Evolutionary conservation across 2,329 filamentous ascomycete genomes (phyloP).

Genomic region (Elsinoe arachidis): DNA sequence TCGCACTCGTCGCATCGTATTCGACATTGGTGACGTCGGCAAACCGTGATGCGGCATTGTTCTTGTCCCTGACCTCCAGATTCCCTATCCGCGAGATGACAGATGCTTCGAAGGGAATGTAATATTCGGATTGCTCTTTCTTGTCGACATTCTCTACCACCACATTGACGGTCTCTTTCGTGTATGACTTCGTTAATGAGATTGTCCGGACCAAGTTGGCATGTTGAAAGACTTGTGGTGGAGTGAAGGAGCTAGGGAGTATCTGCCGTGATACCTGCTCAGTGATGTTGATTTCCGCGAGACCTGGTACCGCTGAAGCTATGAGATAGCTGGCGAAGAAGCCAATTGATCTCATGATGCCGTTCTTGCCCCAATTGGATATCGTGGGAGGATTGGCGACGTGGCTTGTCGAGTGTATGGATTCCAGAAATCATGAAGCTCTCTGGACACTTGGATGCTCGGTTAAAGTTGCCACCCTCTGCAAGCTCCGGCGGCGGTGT

Average conservation of each 20-base stretch:
- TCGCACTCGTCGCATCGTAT: constrained; percentile 37
- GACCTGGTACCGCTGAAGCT: constrained; percentile 50
- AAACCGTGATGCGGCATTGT: constrained; percentile 62
- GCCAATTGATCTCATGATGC: constrained; percentile 33
- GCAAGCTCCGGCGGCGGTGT: constrained; percentile 11
- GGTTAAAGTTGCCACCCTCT: background rate
- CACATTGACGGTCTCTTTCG: constrained; percentile 86
- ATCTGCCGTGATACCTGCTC: constrained; percentile 46
- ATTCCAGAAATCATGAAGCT: constrained; percentile 1
- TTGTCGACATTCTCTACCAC: constrained; percentile 79
- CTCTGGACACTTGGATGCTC: constrained; percentile 11
- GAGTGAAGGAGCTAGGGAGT: constrained; percentile 56
- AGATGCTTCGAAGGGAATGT: constrained; percentile 70
- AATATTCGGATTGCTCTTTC: constrained; percentile 80
- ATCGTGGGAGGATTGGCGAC: background rate
- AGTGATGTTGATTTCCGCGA: constrained; percentile 49
- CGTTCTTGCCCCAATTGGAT: background rate
- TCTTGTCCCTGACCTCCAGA: constrained; percentile 88
- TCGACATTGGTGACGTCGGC: constrained; percentile 54
- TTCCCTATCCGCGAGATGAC: constrained; percentile 71
- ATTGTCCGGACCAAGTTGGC: constrained; percentile 81
- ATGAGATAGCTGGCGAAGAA: constrained; percentile 37
- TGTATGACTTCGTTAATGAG: constrained; percentile 88
- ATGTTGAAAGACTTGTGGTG: constrained; percentile 89
- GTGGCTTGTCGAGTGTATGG: background rate